Evolutionary conservation across 306 rosid genomes (phyloP), one percentile per base, ranked within the genome.

Genomic region (Sindora glabra): DNA sequence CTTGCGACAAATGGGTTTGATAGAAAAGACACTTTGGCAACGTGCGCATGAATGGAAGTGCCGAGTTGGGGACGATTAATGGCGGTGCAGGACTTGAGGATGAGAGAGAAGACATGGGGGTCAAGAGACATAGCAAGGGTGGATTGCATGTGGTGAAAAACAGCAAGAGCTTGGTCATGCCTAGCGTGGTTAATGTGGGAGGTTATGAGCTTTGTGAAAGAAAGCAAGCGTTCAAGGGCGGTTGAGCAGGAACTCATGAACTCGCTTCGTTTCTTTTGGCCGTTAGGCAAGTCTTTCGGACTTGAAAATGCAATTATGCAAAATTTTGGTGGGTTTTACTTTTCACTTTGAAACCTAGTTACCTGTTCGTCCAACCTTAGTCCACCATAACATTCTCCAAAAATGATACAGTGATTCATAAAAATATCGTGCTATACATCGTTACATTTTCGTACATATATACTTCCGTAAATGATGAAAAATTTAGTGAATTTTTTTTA

Each of bases 71-170:
- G 73, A 29, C 71, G 76, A 45, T 62, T 63, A 42, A 62, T 47
- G 62, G 88, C 56, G 8, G 96, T 62, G 78, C 94, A 89, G 59
- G 96, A 89, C 69, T 85, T 89, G 68, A 85, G 86, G 56, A 66
- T 62, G 66, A 85, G 86, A 52, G 94, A 83, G 84, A 85, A 79
- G 56, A 89, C 88, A 44, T 89, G 96, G 24, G 94, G 77, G 62
- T 89, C 96, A 10, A 82, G 85, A 26, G 68, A 26, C 25, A 85
- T 74, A 12, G 68, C 56, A 5, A 74, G 79, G 0, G 81, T 56
- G 39, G 86, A 30, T 1, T 85, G 96, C n/a, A 89, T 77, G 62
- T 77, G 78, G 77, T 61, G 84, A 77, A 89, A 89, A 27, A 81
- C 69, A 27, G 74, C 3, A 10, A 89, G 86, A 29, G 90, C 86